phyloP scores from a whole-genome alignment of 192 early-diverging fungal species.

The Backusella circina region DNA sequence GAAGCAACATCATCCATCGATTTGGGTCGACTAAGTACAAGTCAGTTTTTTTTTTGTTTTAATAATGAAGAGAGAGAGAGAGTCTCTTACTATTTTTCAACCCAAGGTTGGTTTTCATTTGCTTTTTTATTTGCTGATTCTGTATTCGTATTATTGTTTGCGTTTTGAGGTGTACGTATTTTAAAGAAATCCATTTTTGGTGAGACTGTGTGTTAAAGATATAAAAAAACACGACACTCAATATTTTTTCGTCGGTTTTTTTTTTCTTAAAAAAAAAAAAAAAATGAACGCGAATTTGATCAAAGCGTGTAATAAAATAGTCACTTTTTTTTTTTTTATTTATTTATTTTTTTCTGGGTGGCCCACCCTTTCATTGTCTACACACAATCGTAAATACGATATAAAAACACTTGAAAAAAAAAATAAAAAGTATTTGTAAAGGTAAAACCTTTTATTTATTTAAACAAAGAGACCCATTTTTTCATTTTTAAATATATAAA shows the following conservation, averaged over 20 bases:
- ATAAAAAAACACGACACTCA: neutral
- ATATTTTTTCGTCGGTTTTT: neutral
- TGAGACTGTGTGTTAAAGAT: neutral
- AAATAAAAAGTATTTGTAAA: no score
- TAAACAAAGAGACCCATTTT: neutral
- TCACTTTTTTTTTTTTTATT: neutral
- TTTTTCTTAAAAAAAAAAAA: neutral
- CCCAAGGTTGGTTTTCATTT: conserved; percentile 8
- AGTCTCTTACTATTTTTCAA: conserved; percentile 17
- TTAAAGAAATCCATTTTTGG: conserved; percentile 2
- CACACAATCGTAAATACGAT: no score
- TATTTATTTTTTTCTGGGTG: no score
- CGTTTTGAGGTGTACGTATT: neutral
- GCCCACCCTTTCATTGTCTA: no score
- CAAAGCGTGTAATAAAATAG: neutral
- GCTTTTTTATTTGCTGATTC: neutral
- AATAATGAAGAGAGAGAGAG: no score
- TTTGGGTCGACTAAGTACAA: conserved; percentile 80
- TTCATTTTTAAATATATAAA: conserved; percentile 14
- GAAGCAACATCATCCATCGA: conserved; percentile 83
- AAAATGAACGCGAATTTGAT: neutral
- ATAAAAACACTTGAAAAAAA: no score
- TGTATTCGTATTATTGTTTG: neutral
- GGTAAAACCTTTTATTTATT: no score
- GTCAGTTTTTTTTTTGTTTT: neutral